phyloP scores from a whole-genome alignment of 2,329 filamentous ascomycete genomes.

The Trichophyton verrucosum region DNA sequence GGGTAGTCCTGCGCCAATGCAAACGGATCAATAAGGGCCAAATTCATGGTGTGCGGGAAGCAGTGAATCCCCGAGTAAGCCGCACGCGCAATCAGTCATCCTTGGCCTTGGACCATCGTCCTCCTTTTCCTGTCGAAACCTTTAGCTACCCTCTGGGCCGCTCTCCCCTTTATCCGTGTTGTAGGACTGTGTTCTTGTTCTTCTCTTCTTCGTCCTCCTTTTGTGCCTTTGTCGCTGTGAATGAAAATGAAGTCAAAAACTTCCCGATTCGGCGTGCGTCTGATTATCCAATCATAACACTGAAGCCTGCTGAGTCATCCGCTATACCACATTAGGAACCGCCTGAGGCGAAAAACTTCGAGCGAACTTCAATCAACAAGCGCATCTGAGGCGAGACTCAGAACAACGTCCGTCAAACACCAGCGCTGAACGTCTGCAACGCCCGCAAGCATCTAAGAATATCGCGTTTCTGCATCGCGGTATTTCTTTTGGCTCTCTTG shows the following conservation, averaged over 20 bases:
- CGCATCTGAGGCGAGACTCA: constrained; percentile 29
- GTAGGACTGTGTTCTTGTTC: not conserved
- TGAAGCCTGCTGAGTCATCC: not conserved
- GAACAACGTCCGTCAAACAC: constrained; percentile 32
- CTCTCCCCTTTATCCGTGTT: not conserved
- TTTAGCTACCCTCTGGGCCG: not conserved
- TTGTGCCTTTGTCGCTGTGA: not conserved
- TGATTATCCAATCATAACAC: not conserved
- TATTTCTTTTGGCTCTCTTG: constrained; percentile 22
- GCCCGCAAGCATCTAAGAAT: constrained; percentile 18
- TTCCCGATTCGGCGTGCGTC: not conserved
- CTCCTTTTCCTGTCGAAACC: not conserved
- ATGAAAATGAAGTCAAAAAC: not conserved
- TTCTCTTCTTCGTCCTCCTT: not conserved
- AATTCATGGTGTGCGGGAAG: constrained; percentile 45
- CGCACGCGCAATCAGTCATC: not conserved
- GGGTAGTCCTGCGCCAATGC: constrained; percentile 72
- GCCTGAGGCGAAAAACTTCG: constrained; percentile 18
- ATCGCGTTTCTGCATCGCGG: constrained; percentile 33
- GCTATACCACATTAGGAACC: not conserved
- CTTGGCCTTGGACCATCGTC: not conserved
- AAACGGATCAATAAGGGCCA: constrained; percentile 59
- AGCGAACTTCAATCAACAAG: constrained; percentile 30
- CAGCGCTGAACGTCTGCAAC: constrained; percentile 22
- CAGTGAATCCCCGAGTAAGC: not conserved